Conservation (phyloP, 2,329 filamentous ascomycete genomes). For the Aureobasidium zeae region DNA sequence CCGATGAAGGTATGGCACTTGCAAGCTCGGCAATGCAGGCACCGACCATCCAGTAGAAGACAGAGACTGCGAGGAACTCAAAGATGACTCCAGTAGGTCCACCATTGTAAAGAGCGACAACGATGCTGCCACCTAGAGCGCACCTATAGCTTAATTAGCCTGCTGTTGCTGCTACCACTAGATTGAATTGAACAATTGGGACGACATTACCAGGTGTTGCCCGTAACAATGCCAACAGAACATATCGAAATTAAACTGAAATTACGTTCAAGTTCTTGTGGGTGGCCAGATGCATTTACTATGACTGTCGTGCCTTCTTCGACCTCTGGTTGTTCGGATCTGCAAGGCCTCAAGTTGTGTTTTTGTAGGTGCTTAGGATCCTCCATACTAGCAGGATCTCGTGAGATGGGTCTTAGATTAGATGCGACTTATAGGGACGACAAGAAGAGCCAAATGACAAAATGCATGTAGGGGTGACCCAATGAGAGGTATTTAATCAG, state of each 20-base stretch:
- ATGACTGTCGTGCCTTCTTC: conserved; percentile 12
- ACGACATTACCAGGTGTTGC: conserved; percentile 7
- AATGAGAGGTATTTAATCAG: no score
- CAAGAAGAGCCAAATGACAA: background rate
- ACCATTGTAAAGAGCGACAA: conserved; percentile 38
- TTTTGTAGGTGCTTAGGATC: conserved; percentile 3
- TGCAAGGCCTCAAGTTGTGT: background rate
- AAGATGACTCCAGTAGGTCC: conserved; percentile 40
- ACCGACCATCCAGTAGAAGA: conserved; percentile 44
- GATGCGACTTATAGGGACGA: no score
- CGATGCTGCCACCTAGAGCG: conserved; percentile 34
- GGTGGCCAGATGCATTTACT: conserved; percentile 43
- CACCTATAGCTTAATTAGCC: background rate
- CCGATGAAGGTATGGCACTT: conserved; percentile 28
- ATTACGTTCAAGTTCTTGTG: conserved; percentile 43
- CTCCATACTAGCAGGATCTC: no score
- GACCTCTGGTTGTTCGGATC: conserved; percentile 4
- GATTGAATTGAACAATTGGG: background rate
- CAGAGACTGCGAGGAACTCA: conserved; percentile 39
- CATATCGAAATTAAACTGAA: conserved; percentile 35
- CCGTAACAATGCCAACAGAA: conserved; percentile 30
- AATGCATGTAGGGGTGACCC: no score
- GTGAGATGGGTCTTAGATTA: no score
- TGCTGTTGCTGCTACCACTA: background rate
- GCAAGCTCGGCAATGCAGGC: conserved; percentile 44